These are phyloP conservation scores for Tuber magnatum DNA, from an alignment of 495 filamentous ascomycete genomes.

Conservation along the genomic window DNA sequence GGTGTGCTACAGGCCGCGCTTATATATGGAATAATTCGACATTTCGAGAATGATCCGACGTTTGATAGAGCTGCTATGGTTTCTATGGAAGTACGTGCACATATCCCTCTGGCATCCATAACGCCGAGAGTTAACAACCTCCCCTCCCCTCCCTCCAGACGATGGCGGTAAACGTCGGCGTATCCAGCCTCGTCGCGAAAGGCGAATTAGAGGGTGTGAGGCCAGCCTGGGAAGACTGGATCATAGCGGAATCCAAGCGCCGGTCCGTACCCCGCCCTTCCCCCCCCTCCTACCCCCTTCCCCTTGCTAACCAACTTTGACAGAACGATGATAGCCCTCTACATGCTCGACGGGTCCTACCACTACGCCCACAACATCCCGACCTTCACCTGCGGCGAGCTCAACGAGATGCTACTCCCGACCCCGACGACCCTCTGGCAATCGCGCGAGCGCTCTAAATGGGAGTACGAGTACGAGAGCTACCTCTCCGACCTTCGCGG, in stretches of 20 bases:
- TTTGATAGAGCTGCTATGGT: slow-evolving; percentile 26
- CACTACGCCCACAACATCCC: slow-evolving; percentile 28
- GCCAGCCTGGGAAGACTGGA: slow-evolving; percentile 34
- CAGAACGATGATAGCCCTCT: slow-evolving; percentile 27
- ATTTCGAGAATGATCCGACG: slow-evolving; percentile 32
- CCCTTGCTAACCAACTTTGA: neutral
- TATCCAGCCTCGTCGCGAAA: slow-evolving; percentile 22
- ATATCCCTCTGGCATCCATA: neutral
- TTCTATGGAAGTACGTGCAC: slow-evolving; percentile 25
- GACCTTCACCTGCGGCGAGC: slow-evolving; percentile 22
- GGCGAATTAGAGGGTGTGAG: slow-evolving; percentile 21
- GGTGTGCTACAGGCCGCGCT: slow-evolving; percentile 35
- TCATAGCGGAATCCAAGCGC: slow-evolving; percentile 36
- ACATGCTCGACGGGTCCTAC: slow-evolving; percentile 30
- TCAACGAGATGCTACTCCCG: slow-evolving; percentile 26
- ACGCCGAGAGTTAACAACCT: slow-evolving; percentile 2
- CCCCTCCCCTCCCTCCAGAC: slow-evolving; percentile 21
- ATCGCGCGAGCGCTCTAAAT: slow-evolving; percentile 19
- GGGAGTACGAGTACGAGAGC: slow-evolving; percentile 31
- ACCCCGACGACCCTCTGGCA: slow-evolving; percentile 27
- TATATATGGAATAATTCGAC: slow-evolving; percentile 28
- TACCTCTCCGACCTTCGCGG: slow-evolving; percentile 26
- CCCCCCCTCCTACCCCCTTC: neutral
- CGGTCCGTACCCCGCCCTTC: slow-evolving; percentile 16
- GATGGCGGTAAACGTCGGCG: slow-evolving; percentile 27